These are phyloP conservation scores for Metschnikowia cerradonensis DNA, from an alignment of 805 yeast genomes.

Conservation along the genomic window DNA sequence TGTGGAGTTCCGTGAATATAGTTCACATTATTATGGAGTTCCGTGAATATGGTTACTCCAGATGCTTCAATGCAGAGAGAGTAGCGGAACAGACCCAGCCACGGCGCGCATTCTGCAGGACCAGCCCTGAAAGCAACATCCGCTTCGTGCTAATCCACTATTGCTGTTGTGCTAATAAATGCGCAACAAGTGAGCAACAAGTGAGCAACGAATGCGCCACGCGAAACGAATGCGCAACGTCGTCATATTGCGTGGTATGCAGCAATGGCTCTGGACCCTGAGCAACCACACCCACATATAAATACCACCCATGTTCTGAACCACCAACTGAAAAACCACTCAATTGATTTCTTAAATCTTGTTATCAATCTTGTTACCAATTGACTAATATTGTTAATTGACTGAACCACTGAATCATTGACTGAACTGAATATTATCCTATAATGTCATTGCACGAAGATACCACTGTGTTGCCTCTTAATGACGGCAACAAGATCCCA, in stretches of 20 bases:
- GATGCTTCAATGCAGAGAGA: not conserved
- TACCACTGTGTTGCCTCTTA: slow-evolving; percentile 9
- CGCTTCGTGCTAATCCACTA: not conserved
- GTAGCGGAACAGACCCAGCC: no score
- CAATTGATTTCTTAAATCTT: no score
- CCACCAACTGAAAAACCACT: no score
- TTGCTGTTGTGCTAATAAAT: not conserved
- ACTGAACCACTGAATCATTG: no score
- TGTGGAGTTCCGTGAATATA: no score
- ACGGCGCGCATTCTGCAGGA: not conserved
- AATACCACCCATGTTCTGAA: not conserved
- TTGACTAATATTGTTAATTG: no score
- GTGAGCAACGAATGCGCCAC: not conserved
- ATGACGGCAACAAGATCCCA: slow-evolving; percentile 15
- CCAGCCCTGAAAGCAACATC: not conserved
- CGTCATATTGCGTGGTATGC: not conserved
- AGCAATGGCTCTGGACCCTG: not conserved
- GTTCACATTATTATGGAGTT: not conserved
- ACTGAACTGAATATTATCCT: not conserved
- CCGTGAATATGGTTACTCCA: not conserved
- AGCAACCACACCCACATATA: not conserved
- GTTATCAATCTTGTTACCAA: no score
- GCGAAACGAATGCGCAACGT: not conserved
- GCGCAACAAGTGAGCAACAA: no score
- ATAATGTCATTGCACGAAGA: slow-evolving; percentile 12